Evolutionary conservation across 1,139 yeast genomes (phyloP), one percentile per base, ranked within the genome.

Genomic region (Hyphopichia burtonii): DNA sequence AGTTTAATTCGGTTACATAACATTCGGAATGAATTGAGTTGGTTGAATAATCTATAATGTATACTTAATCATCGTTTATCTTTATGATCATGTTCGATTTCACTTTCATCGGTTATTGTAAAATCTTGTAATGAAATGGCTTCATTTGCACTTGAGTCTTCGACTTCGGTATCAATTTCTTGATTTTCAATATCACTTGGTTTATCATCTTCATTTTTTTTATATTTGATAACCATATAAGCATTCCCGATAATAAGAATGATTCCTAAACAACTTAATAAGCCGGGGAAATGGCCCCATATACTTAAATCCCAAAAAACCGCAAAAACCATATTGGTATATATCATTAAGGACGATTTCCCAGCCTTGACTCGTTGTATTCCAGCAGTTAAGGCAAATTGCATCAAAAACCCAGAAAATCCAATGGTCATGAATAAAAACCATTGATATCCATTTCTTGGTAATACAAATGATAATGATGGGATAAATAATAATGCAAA

Each of bases 281-380:
- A 44, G 18, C 82, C 84, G 0, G 96, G 96, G 30, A 82, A 61
- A 56, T 84, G 89, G 44, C 80, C 75, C 83, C 90, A 89, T 33
- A 89, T 68, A 1, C 80, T 44, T 31, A 81, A 67, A 56, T 90
- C 96, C 81, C 91, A 83, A 30, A 85, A 49, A n/a, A 88, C 66
- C 0, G 96, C 93, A 65, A 85, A 88, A 1, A 89, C 65, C 73
- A 90, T 75, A 54, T 83, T 88, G 2, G 89, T 74, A 60, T 90
- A 90, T 5, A 79, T 68, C 76, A 87, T 83, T 47, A 86, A 73
- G 4, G 93, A 74, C 0, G 91, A 90, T 44, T 88, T 75, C 1
- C 90, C 82, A 1, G 96, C 96, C 46, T 75, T 74, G 47, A 87
- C 96, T 44, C 89, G 68, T 59, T 88, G 96, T 40, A 90, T 76